Evolutionary conservation across 2,329 filamentous ascomycete species (phyloP).

Genomic region (Aureobasidium lini): DNA sequence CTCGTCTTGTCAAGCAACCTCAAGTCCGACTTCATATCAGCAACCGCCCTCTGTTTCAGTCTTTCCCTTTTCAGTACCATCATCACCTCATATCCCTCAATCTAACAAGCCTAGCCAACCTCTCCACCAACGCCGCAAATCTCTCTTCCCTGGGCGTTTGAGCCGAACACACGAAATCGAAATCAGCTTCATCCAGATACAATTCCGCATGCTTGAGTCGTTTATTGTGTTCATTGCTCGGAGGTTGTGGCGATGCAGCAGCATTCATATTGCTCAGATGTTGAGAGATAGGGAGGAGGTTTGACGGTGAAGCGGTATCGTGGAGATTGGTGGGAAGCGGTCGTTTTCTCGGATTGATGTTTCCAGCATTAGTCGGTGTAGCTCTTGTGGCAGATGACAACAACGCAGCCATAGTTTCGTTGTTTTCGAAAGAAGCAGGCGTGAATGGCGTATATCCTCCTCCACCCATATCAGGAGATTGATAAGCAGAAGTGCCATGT

Average conservation of each 20-base stretch:
- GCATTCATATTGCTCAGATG: neutral
- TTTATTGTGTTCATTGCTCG: neutral
- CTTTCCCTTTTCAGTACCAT: too few relatives aligned
- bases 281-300: neutral
- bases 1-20: too few relatives aligned
- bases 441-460: too few relatives aligned
- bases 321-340: neutral
- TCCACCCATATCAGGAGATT: too few relatives aligned
- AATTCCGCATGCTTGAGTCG: constrained; percentile 1
- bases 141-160: neutral
- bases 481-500: neutral
- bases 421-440: neutral
- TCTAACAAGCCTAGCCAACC: neutral
- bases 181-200: constrained; percentile 11
- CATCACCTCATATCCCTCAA: constrained; percentile 2
- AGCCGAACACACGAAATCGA: neutral
- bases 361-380: too few relatives aligned
- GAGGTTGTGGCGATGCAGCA: neutral
- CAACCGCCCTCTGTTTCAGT: too few relatives aligned
- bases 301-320: neutral
- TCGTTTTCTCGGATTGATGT: neutral
- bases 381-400: neutral
- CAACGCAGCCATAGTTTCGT: neutral
- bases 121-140: constrained; percentile 1
- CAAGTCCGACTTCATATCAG: too few relatives aligned